These are phyloP conservation scores for Chytriomyces sp. DNA, from an alignment of 192 early-diverging fungal species.

Conservation along the genomic window DNA sequence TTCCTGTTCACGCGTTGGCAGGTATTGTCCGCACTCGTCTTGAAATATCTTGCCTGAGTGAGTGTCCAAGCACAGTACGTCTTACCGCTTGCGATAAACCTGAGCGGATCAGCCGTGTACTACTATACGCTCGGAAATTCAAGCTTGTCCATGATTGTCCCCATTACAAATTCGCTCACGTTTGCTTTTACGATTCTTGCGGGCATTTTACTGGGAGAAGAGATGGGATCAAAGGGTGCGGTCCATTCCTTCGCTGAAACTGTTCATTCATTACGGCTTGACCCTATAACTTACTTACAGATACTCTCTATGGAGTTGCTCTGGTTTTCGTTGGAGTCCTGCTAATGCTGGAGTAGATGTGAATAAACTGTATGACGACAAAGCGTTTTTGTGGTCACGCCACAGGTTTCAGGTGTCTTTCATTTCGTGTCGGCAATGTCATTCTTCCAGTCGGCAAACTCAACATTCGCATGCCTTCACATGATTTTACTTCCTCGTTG, in stretches of 20 bases:
- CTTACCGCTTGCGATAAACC: slow-evolving; percentile 83
- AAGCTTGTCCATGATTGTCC: slow-evolving; percentile 90
- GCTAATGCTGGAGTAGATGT: slow-evolving; percentile 9
- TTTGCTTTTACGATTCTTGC: slow-evolving; percentile 85
- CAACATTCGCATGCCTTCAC: too few species aligned
- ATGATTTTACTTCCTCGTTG: too few species aligned
- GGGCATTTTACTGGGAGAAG: slow-evolving; percentile 80
- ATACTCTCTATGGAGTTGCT: slow-evolving; percentile 37
- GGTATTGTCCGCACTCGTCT: slow-evolving; percentile 44
- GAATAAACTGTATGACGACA: not conserved
- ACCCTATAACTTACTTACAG: slow-evolving; percentile 1
- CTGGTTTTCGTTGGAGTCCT: slow-evolving; percentile 42
- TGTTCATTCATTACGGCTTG: not conserved
- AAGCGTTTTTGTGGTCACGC: too few species aligned
- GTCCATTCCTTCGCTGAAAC: not conserved
- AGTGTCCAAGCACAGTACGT: slow-evolving; percentile 63
- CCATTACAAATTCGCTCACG: slow-evolving; percentile 89
- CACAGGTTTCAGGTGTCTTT: too few species aligned
- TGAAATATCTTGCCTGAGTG: not conserved
- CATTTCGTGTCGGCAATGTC: too few species aligned
- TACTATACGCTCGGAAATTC: slow-evolving; percentile 88
- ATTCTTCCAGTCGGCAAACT: too few species aligned
- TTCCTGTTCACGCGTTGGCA: slow-evolving; percentile 88
- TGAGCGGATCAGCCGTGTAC: slow-evolving; percentile 90
- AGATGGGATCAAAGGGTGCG: slow-evolving; percentile 67